Conservation (phyloP, 2,329 filamentous ascomycete genomes). For the Gliomastix tumulicola region DNA sequence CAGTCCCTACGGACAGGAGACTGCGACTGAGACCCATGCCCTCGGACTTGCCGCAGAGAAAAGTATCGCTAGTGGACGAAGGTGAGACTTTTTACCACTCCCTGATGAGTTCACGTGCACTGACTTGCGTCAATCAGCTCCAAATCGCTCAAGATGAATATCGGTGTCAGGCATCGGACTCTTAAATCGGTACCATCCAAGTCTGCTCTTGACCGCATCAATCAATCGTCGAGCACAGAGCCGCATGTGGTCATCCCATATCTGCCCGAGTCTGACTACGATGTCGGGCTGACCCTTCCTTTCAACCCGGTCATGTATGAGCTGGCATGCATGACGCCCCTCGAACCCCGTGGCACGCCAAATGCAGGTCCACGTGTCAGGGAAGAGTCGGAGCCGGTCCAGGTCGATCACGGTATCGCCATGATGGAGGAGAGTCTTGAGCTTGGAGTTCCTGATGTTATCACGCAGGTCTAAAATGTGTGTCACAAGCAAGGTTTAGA, state of each 20-base stretch:
- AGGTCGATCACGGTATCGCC: conserved; percentile 44
- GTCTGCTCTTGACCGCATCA: not conserved
- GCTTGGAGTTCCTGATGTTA: conserved; percentile 34
- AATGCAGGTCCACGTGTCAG: conserved; percentile 1
- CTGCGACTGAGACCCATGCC: not conserved
- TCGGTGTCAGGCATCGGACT: not conserved
- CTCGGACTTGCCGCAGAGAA: conserved; percentile 3
- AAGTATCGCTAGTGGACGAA: conserved; percentile 5
- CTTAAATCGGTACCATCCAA: conserved; percentile 2
- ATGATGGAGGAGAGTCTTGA: conserved; percentile 49
- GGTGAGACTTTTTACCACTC: no score
- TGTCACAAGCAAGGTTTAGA: no score
- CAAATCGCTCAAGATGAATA: conserved; percentile 4
- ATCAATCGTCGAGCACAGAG: not conserved
- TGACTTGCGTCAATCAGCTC: no score
- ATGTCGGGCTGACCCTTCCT: conserved; percentile 3
- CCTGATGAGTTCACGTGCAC: no score
- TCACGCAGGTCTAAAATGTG: conserved; percentile 24
- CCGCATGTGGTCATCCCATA: not conserved
- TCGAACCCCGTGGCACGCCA: no score
- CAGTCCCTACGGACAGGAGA: not conserved
- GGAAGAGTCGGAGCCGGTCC: conserved; percentile 27
- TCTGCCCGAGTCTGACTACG: conserved; percentile 1
- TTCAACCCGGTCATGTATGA: not conserved
- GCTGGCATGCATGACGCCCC: not conserved